Base-by-base conservation (phyloP, 805 yeast species). In the Candida palmyrensis region DNA sequence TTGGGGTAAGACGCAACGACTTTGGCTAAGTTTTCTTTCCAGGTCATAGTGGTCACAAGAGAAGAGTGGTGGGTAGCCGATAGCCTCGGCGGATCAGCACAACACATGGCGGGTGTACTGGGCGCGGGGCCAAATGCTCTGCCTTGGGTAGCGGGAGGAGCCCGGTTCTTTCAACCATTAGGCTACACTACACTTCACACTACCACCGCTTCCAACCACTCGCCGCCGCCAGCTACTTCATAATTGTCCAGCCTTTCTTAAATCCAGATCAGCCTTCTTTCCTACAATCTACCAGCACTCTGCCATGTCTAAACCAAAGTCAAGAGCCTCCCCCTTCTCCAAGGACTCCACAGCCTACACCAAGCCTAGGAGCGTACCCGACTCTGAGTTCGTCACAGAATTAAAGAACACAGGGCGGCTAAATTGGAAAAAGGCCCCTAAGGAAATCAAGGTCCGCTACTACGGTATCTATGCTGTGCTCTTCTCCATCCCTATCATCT, bases 361-460 rank as follows among this genome's bases (percentile, higher is more conserved):
- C 32, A 10, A 34, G 20, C 30, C 40, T 7, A 41, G 41, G 29
- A 44, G 43, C n/a, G 41, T 39, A 24, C 40, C 48, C 14, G 44
- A 49, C 18, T 47, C 56, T 8, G 66, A 62, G 27, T 66, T 65
- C 38, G 49, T 61, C 21, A 44, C 49, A 27, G 65, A 58, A 32
- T 46, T 64, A 37, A 57, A 53, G 5, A 59, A 59, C 28, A 63
- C 70, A 0, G 72, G 71, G 7, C 44, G 48, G 35, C 64, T 66
- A 4, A 54, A 65, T 44, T 66, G 72, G 72, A 62, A 63, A 32
- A 61, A 56, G 40, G 71, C 71, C 0, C 68, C 70, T 2, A 42
- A 45, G 32, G 68, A 55, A 27, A 49, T 66, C 14, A 59, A 51
- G 38, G 50, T 45, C 9, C 39, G 67, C 25, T 64, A 62, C 42